A percentile compares a stretch with the other conserved stretches of the same genome.
phyloP scores from a whole-genome alignment of 306 rosid species.

The Hippophae gyantsensis region DNA sequence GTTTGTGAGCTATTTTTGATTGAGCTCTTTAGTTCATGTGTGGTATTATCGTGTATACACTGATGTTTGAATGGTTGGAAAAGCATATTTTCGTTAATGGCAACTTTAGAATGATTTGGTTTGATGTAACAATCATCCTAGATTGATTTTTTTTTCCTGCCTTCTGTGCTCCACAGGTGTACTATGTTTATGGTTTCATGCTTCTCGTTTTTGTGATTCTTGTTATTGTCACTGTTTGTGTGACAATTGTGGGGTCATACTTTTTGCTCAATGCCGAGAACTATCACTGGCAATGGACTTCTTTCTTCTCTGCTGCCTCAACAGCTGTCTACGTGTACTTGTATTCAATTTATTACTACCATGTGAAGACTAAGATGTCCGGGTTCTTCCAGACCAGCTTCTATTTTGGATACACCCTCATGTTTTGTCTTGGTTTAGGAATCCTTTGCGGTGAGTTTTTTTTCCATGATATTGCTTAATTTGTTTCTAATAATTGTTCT shows the following conservation, averaged over 20 bases:
- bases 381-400: conserved; percentile 99
- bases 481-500: neutral
- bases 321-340: conserved; percentile 91
- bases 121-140: conserved; percentile 8
- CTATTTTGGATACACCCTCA: conserved; percentile 95
- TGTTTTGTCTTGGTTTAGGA: conserved; percentile 98
- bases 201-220: conserved; percentile 93
- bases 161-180: conserved; percentile 63
- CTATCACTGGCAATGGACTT: conserved; percentile 99
- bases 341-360: conserved; percentile 87
- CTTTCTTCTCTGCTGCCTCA: conserved; percentile 99
- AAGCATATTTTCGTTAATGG: too few species aligned
- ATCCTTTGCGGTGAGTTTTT: conserved; percentile 83
- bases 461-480: neutral
- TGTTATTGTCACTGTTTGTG: conserved; percentile 82
- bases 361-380: conserved; percentile 98
- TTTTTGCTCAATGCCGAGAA: conserved; percentile 96
- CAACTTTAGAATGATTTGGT: neutral
- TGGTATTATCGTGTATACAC: too few species aligned
- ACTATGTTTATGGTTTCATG: conserved; percentile 98
- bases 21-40: too few species aligned
- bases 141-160: conserved; percentile 16
- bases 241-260: conserved; percentile 97
- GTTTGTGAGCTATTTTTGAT: too few species aligned
- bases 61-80: too few species aligned